Evolutionary conservation across 495 filamentous ascomycete genomes (phyloP).

Genomic region (Poronia punctata): DNA sequence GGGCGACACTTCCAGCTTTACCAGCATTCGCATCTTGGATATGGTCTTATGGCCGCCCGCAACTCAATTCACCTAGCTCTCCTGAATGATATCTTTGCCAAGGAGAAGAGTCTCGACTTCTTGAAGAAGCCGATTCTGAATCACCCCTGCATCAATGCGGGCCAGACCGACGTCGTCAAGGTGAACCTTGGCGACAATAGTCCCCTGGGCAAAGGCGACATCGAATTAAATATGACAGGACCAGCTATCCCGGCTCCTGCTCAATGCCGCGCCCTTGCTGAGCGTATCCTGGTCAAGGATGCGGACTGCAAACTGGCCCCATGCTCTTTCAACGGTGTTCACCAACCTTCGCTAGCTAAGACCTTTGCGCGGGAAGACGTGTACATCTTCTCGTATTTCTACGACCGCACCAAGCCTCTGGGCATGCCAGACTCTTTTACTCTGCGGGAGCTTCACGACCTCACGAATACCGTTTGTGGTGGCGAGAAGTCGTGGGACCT

Average conservation of each 20-base stretch:
- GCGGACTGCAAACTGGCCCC: conserved; percentile 72
- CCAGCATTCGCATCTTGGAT: conserved; percentile 96
- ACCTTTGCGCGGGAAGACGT: conserved; percentile 90
- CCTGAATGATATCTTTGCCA: conserved; percentile 46
- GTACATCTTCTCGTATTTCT: conserved; percentile 96
- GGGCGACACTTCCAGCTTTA: conserved; percentile 90
- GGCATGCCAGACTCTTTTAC: conserved; percentile 97
- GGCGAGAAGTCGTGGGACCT: conserved; percentile 71
- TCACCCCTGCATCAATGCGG: conserved; percentile 85
- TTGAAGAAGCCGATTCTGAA: conserved; percentile 58
- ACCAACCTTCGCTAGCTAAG: conserved; percentile 87
- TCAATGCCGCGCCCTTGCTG: conserved; percentile 82
- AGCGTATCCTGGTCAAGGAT: conserved; percentile 86
- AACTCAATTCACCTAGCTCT: conserved; percentile 72
- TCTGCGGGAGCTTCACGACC: conserved; percentile 74
- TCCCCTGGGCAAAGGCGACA: conserved; percentile 45
- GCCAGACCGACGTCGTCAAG: conserved; percentile 61
- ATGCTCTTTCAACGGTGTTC: conserved; percentile 95
- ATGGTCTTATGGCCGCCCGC: conserved; percentile 92
- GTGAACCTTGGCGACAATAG: conserved; percentile 58
- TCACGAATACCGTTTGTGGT: conserved; percentile 75
- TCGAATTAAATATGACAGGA: conserved; percentile 84
- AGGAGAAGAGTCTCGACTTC: conserved; percentile 45
- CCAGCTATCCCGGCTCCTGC: conserved; percentile 65
- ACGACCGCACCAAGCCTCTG: conserved; percentile 81